phyloP scores from a whole-genome alignment of 2,329 filamentous ascomycete genomes.

The Colletotrichum phormii region DNA sequence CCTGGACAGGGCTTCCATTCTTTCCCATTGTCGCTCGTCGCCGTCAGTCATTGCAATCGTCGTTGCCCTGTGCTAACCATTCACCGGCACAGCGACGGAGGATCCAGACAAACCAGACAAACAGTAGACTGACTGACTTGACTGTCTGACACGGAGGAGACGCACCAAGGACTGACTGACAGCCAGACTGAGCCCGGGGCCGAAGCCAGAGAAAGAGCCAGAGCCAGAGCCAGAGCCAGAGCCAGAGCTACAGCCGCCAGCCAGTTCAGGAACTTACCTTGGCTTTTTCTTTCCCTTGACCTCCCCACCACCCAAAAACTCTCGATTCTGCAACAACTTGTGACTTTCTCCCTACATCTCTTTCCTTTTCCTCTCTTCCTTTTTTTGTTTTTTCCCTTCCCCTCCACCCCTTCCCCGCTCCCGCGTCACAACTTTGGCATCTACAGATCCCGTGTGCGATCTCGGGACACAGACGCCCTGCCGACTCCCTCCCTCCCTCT shows the following conservation, averaged over 20 bases:
- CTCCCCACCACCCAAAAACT: conserved; percentile 16
- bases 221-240: conserved; percentile 3
- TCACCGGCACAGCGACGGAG: background rate
- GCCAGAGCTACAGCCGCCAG: conserved; percentile 6
- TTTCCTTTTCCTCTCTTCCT: conserved; percentile 1
- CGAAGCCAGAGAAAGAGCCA: background rate
- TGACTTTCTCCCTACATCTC: background rate
- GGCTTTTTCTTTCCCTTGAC: conserved; percentile 1
- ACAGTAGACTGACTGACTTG: no score
- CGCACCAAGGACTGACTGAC: background rate
- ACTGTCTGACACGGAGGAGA: no score
- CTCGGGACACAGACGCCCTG: background rate
- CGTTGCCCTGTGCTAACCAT: background rate
- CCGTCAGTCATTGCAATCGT: background rate
- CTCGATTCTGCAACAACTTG: conserved; percentile 20
- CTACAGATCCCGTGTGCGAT: background rate
- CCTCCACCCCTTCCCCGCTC: background rate
- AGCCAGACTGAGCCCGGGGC: background rate
- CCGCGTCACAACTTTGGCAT: conserved; percentile 1
- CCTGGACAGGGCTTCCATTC: no score
- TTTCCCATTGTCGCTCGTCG: background rate
- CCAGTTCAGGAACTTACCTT: conserved; percentile 26
- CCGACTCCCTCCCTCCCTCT: background rate
- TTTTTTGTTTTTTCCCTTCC: conserved; percentile 6
- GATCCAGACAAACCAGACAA: background rate